These are phyloP conservation scores for Fagopyrum homotropicum DNA, from an alignment of 148 eudicot genomes.

Conservation along the genomic window DNA sequence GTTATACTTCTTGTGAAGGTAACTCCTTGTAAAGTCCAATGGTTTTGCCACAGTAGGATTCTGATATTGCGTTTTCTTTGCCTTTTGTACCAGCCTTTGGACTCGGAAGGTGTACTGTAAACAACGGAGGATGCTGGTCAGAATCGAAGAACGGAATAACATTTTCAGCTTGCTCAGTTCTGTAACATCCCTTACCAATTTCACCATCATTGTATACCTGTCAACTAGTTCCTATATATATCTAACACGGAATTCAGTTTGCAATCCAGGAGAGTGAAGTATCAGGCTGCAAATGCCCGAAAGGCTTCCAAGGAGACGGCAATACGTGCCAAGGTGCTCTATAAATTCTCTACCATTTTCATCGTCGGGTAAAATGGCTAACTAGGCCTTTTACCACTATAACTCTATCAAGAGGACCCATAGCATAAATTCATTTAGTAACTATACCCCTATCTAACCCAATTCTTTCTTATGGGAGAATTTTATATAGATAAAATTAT, in stretches of 20 bases:
- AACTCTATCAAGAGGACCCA: too few relatives aligned
- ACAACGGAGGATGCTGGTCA: constrained; percentile 91
- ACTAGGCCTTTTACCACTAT: too few relatives aligned
- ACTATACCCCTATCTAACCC: too few relatives aligned
- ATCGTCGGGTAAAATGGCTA: too few relatives aligned
- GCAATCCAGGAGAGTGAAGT: constrained; percentile 39
- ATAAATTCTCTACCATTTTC: neutral
- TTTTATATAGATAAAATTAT: too few relatives aligned
- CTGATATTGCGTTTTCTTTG: neutral
- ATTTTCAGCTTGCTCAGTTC: constrained; percentile 83
- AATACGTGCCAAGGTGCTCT: constrained; percentile 64
- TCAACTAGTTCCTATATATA: neutral
- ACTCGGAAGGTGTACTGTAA: constrained; percentile 67
- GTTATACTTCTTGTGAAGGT: constrained; percentile 80
- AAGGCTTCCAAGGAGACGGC: constrained; percentile 79
- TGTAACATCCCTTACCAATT: constrained; percentile 17
- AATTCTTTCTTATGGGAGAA: too few relatives aligned
- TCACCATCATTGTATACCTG: neutral
- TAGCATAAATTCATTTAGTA: too few relatives aligned
- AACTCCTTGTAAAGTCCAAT: neutral
- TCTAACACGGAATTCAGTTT: neutral
- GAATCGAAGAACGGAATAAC: constrained; percentile 39
- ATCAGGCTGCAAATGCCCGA: constrained; percentile 73
- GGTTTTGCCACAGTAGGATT: neutral
- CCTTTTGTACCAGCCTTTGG: constrained; percentile 53